A percentile compares a stretch with the other conserved stretches of the same genome.
These are phyloP conservation scores for Hypocrella siamensis DNA, from an alignment of 2,329 filamentous ascomycete species.

Conservation along the genomic window DNA sequence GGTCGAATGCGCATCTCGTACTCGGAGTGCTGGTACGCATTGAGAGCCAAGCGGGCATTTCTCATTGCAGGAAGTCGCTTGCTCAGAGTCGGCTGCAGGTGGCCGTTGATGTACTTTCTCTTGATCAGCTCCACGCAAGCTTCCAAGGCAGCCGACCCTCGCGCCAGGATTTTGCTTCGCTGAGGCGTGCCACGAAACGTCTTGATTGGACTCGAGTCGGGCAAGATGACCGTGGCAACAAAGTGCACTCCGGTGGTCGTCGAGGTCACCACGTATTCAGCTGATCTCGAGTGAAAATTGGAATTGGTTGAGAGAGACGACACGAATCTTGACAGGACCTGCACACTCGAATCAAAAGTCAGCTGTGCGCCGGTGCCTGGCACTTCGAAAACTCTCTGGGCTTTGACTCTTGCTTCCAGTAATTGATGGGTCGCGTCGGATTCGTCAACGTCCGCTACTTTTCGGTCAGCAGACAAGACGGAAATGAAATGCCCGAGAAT, in stretches of 20 bases:
- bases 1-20: conserved; percentile 76
- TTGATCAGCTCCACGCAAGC: conserved; percentile 56
- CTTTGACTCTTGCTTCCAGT: conserved; percentile 8
- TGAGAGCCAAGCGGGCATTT: conserved; percentile 77
- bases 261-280: conserved; percentile 47
- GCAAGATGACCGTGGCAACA: conserved; percentile 64
- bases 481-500: conserved; percentile 63
- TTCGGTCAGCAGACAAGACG: conserved; percentile 56
- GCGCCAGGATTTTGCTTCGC: conserved; percentile 59
- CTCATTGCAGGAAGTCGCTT: conserved; percentile 65
- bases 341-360: conserved; percentile 59
- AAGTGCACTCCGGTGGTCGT: conserved; percentile 37
- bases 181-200: conserved; percentile 48
- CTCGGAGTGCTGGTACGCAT: conserved; percentile 53
- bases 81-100: conserved; percentile 57
- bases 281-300: conserved; percentile 12
- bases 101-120: conserved; percentile 51
- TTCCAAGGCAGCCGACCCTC: conserved; percentile 79
- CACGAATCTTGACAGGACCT: conserved; percentile 58
- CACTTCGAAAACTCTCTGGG: conserved; percentile 41
- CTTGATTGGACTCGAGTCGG: conserved; percentile 55
- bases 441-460: conserved; percentile 16
- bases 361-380: conserved; percentile 58
- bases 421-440: conserved; percentile 6
- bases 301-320: conserved; percentile 34